Evolutionary conservation across 2,329 filamentous ascomycete species (phyloP).

Genomic region (Plenodomus tracheiphilus): DNA sequence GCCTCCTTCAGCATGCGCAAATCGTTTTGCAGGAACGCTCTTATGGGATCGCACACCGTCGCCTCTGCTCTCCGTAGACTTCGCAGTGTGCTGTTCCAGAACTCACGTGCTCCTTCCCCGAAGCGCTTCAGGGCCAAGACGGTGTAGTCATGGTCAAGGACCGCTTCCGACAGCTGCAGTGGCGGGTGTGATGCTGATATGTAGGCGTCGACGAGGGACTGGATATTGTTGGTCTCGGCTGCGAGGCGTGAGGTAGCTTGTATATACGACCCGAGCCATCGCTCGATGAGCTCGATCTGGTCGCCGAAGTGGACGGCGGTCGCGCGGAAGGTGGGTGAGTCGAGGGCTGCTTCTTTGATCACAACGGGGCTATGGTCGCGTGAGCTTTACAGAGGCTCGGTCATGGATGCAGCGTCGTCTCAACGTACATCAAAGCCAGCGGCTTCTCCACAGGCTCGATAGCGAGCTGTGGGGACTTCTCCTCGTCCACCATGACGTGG

Average conservation of each 20-base stretch:
- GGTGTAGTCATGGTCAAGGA: conserved; percentile 94
- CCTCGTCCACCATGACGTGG: conserved; percentile 42
- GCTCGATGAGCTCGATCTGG: conserved; percentile 87
- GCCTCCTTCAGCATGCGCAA: conserved; percentile 85
- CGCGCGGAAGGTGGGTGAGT: conserved; percentile 93
- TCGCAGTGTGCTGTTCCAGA: conserved; percentile 76
- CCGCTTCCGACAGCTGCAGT: conserved; percentile 73
- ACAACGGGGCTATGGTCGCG: conserved; percentile 68
- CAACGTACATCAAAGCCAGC: conserved; percentile 47
- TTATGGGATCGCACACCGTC: conserved; percentile 79
- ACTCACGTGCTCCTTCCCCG: conserved; percentile 83
- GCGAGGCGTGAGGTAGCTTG: conserved; percentile 65
- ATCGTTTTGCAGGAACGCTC: conserved; percentile 75
- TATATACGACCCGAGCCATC: conserved; percentile 80
- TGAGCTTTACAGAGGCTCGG: conserved; percentile 6
- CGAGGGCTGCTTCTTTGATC: conserved; percentile 91
- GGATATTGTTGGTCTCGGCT: conserved; percentile 71
- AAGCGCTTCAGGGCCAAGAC: conserved; percentile 82
- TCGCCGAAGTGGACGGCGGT: conserved; percentile 85
- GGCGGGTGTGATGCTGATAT: conserved; percentile 76
- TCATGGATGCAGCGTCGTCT: not conserved
- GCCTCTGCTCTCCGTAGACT: conserved; percentile 77
- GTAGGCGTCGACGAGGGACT: conserved; percentile 77
- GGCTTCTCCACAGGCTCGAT: conserved; percentile 47
- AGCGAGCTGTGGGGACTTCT: conserved; percentile 32